Base-by-base conservation (phyloP, 2,329 filamentous ascomycete species). In the Leptodontidium sp. region DNA sequence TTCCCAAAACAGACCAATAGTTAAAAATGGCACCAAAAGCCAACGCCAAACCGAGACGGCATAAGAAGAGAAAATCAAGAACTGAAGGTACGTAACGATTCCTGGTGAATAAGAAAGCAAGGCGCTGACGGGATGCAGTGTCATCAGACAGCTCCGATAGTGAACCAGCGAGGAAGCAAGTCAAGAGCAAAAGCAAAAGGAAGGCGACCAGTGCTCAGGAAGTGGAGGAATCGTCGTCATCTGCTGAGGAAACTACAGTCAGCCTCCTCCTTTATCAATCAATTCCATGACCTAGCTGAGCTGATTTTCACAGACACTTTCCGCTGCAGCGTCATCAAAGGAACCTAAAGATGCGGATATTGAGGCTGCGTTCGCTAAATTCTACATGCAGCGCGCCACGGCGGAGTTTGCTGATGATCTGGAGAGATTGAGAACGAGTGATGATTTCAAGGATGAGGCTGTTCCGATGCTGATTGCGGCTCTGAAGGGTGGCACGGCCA, bases 331-430 rank as follows among this genome's bases (percentile, higher is more conserved):
- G 17, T 17, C 47, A 53, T 32, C 52, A 17, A 65, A 68, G 52
- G 61, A 61, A n/a, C 50, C 59, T 17, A 69, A 15, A 15, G 67
- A 74, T 24, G 61, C 70, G 26, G 72, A 77, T 55, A 65, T 76
- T 29, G 64, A 71, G 11, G 66, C 70, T 24, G 71, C 70, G 4
- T 93, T 93, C 79, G 83, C 85, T 9, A 82, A 88, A 11, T 90
- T 88, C 78, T 93, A 93, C 78, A 85, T 94, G 58, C 88, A 91
- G 74, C 88, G 87, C 68, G 83, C 89, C 6, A 92, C 91, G 0
- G 82, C 84, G 62, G 91, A 94, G 77, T 88, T 94, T 66, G 88
- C 89, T 14, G 90, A 93, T 73, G 92, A 94, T 77, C 84, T 94
- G 47, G 89, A 93, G 80, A 88, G 88, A 78, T 83, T 93, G 70